phyloP scores from a whole-genome alignment of 352 stramenopile genomes.

The Pythium chondricola region DNA sequence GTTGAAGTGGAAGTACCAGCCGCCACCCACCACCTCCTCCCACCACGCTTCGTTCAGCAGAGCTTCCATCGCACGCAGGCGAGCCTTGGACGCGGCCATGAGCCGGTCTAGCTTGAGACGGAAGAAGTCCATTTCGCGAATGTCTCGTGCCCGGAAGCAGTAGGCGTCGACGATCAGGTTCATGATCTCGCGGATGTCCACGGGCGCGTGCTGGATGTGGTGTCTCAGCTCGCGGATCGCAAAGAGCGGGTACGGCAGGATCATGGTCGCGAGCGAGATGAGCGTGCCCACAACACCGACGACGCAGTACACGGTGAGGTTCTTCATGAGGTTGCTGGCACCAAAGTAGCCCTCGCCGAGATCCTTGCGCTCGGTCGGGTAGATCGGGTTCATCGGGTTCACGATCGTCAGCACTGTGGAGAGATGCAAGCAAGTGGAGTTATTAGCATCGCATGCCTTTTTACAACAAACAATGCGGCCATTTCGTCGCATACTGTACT shows the following conservation, averaged over 20 bases:
- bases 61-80: slow-evolving; percentile 38
- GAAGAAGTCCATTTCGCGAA: slow-evolving; percentile 75
- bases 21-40: slow-evolving; percentile 61
- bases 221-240: slow-evolving; percentile 45
- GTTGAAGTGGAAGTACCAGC: slow-evolving; percentile 55
- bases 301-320: slow-evolving; percentile 58
- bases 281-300: slow-evolving; percentile 57
- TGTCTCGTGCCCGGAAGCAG: slow-evolving; percentile 67
- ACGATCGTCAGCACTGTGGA: slow-evolving; percentile 61
- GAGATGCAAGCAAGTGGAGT: neutral
- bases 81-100: slow-evolving; percentile 23
- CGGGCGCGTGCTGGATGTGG: slow-evolving; percentile 40
- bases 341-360: slow-evolving; percentile 35
- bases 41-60: slow-evolving; percentile 65
- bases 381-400: slow-evolving; percentile 58
- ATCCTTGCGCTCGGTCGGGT: slow-evolving; percentile 40
- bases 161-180: slow-evolving; percentile 81
- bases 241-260: slow-evolving; percentile 63
- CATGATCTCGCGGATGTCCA: slow-evolving; percentile 63
- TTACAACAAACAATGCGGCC: neutral
- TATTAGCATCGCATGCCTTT: neutral
- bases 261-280: slow-evolving; percentile 49
- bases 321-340: slow-evolving; percentile 52
- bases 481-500: slow-evolving; percentile 1
- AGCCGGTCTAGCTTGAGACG: slow-evolving; percentile 43